Percentiles rank a stretch among this genome's conserved stretches.
These are phyloP conservation scores for Cadophora sp. DNA, from an alignment of 2,329 filamentous ascomycete genomes.

Conservation along the genomic window DNA sequence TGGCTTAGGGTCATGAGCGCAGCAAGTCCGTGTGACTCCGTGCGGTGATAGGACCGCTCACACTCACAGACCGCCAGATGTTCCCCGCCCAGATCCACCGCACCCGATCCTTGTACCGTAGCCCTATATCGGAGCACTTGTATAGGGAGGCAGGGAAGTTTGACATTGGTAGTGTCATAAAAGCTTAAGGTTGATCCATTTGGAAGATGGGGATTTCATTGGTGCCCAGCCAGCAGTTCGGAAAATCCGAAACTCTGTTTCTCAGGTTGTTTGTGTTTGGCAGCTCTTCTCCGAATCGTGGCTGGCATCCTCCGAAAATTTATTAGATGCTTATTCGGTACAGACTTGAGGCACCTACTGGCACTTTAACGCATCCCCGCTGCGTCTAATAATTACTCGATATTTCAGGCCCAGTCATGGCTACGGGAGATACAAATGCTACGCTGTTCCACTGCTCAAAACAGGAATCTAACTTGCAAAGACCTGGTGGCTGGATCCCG, in stretches of 20 bases:
- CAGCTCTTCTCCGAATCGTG: neutral
- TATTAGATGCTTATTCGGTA: neutral
- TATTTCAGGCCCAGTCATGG: neutral
- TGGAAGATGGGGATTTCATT: neutral
- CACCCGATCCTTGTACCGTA: neutral
- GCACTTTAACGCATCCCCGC: neutral
- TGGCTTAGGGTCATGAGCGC: neutral
- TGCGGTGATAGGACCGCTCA: conserved; percentile 3
- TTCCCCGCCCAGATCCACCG: neutral
- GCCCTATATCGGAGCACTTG: conserved; percentile 9
- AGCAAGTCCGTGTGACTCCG: conserved; percentile 4
- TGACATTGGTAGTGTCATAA: neutral
- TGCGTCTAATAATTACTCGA: neutral
- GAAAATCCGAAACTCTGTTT: conserved; percentile 16
- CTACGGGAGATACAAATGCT: neutral
- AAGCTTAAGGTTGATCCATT: conserved; percentile 13
- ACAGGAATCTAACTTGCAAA: neutral
- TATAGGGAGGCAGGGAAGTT: neutral
- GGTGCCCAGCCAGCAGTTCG: conserved; percentile 23
- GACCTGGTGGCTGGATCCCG: neutral
- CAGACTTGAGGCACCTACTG: neutral
- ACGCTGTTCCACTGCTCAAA: neutral
- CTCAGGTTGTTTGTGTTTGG: conserved; percentile 8
- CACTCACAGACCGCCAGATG: neutral
- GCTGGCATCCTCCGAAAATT: neutral